phyloP scores from a whole-genome alignment of 2,329 filamentous ascomycete species.

The Beauveria rudraprayagi region DNA sequence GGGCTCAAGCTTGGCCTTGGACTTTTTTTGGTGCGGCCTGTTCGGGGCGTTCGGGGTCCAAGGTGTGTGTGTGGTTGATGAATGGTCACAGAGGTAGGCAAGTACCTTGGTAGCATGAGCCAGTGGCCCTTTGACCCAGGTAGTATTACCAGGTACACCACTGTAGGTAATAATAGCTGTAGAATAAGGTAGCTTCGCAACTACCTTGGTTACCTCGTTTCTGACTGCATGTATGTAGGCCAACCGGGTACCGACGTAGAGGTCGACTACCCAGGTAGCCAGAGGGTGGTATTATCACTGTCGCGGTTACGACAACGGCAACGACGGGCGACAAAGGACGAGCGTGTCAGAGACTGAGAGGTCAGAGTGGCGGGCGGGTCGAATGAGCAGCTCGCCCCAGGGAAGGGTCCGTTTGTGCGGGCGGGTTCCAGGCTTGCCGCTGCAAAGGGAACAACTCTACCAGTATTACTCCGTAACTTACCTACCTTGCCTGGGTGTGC shows the following conservation, averaged over 20 bases:
- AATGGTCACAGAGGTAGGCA: neutral
- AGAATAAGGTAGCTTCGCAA: too few relatives aligned
- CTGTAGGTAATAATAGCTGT: too few relatives aligned
- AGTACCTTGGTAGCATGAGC: neutral
- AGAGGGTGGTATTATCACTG: too few relatives aligned
- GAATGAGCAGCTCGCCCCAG: constrained; percentile 4
- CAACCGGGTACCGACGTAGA: too few relatives aligned
- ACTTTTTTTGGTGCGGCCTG: neutral
- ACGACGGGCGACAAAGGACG: neutral
- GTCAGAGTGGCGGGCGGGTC: constrained; percentile 7
- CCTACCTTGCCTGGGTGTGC: neutral
- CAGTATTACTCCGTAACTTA: neutral
- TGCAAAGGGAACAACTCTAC: neutral
- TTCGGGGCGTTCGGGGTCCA: neutral
- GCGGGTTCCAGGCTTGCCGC: constrained; percentile 1
- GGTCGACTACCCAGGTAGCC: too few relatives aligned
- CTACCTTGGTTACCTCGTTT: too few relatives aligned
- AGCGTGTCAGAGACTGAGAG: constrained; percentile 8
- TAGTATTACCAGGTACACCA: too few relatives aligned
- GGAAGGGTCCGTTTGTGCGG: neutral
- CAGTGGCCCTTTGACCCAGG: neutral
- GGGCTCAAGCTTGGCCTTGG: neutral
- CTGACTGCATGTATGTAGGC: too few relatives aligned
- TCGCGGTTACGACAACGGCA: too few relatives aligned
- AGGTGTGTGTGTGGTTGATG: too few relatives aligned